phyloP scores from a whole-genome alignment of 331 rosid species.

The Spiraea crenata region DNA sequence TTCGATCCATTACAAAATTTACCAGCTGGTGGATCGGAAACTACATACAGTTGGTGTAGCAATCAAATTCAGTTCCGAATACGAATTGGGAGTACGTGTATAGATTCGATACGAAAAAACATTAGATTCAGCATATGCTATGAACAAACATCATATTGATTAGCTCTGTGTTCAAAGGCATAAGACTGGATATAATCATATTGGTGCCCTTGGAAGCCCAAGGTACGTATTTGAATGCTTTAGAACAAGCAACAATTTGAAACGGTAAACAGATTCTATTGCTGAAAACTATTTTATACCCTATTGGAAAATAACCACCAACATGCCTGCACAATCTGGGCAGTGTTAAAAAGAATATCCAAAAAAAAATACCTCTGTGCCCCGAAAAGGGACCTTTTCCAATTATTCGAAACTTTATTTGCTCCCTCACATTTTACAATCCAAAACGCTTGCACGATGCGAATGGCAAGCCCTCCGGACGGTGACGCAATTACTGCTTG shows the following conservation, averaged over 20 bases:
- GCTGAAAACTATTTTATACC: not conserved
- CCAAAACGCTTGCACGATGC: constrained; percentile 13
- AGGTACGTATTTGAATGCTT: constrained; percentile 5
- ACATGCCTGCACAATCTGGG: not conserved
- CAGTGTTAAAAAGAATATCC: not conserved
- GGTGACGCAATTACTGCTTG: constrained; percentile 43
- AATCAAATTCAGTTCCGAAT: too few species aligned
- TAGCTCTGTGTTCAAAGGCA: not conserved
- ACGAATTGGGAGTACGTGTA: too few species aligned
- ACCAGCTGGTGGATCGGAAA: too few species aligned
- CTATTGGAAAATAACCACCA: constrained; percentile 4
- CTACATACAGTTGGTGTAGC: too few species aligned
- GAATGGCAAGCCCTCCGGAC: constrained; percentile 12
- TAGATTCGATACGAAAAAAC: too few species aligned
- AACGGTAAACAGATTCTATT: not conserved
- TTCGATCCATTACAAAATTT: too few species aligned
- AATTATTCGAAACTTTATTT: constrained; percentile 26
- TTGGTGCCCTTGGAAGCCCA: constrained; percentile 1
- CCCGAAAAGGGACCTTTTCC: constrained; percentile 22
- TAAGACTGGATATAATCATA: not conserved
- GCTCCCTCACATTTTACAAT: constrained; percentile 30
- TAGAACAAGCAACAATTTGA: constrained; percentile 15
- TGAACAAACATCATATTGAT: constrained; percentile 7
- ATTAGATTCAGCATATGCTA: not conserved
- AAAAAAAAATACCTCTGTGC: constrained; percentile 3